phyloP scores from a whole-genome alignment of 208 protist species.

The Trypanosoma rangeli region DNA sequence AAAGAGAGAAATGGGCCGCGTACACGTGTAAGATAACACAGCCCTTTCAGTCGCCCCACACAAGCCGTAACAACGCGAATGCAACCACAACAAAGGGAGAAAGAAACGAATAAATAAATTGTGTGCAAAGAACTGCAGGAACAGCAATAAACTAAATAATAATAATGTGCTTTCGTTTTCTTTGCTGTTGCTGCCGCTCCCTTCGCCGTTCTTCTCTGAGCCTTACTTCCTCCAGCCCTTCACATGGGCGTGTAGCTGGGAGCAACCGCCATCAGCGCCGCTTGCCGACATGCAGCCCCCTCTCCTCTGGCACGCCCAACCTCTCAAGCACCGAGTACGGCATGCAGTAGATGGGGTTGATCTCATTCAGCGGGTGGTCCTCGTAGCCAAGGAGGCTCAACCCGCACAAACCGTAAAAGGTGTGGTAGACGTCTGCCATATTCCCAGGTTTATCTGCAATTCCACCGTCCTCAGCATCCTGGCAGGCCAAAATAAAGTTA shows the following conservation, averaged over 20 bases:
- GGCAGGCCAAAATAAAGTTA: constrained; percentile 95
- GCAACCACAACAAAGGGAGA: constrained; percentile 8
- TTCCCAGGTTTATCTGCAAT: constrained; percentile 98
- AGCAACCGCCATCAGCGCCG: background rate
- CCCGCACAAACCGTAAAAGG: constrained; percentile 98
- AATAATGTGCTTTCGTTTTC: background rate
- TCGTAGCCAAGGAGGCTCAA: constrained; percentile 91
- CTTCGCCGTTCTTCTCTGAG: background rate
- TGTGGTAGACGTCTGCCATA: constrained; percentile 99
- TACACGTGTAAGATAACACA: background rate
- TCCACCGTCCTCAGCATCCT: constrained; percentile 96
- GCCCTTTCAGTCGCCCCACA: background rate
- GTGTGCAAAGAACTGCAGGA: too few species aligned
- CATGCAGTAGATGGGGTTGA: constrained; percentile 92
- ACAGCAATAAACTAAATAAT: constrained; percentile 16
- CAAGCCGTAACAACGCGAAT: background rate
- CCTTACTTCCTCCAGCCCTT: background rate
- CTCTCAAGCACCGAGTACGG: constrained; percentile 78
- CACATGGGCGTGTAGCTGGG: background rate
- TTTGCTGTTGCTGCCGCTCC: background rate
- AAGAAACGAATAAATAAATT: too few species aligned
- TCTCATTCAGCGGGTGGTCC: constrained; percentile 57
- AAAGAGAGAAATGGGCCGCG: background rate
- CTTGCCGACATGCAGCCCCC: constrained; percentile 54
- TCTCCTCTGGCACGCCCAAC: constrained; percentile 47